These are phyloP conservation scores for Cordyceps cicadae DNA, from an alignment of 2,329 filamentous ascomycete species.

Conservation along the genomic window DNA sequence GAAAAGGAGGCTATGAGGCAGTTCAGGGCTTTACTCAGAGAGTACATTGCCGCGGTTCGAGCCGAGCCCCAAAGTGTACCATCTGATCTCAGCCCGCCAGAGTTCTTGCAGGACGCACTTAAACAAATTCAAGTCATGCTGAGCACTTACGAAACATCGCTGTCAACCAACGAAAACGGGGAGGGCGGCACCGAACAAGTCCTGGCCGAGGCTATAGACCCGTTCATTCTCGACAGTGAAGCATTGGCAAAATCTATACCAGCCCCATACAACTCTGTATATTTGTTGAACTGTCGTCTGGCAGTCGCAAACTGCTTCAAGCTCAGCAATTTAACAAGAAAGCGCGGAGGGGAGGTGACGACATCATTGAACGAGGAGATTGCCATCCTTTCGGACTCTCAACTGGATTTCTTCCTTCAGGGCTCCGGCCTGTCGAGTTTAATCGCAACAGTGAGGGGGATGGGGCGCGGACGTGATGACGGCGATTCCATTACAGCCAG, in stretches of 20 bases:
- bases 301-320: constrained; percentile 48
- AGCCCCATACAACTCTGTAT: constrained; percentile 55
- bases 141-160: constrained; percentile 77
- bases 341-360: constrained; percentile 47
- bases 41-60: constrained; percentile 69
- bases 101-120: constrained; percentile 73
- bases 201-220: constrained; percentile 72
- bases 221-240: constrained; percentile 70
- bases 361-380: constrained; percentile 47
- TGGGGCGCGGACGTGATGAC: neutral
- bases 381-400: constrained; percentile 53
- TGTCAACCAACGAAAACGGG: constrained; percentile 49
- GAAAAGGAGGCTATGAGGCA: constrained; percentile 72
- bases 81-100: constrained; percentile 65
- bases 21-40: constrained; percentile 72
- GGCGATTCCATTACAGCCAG: constrained; percentile 36
- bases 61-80: constrained; percentile 62
- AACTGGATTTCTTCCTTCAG: constrained; percentile 64
- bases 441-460: constrained; percentile 35
- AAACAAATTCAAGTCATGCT: constrained; percentile 71
- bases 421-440: constrained; percentile 66
- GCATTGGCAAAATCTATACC: constrained; percentile 56
- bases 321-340: constrained; percentile 55
- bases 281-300: constrained; percentile 63
- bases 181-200: constrained; percentile 68